A percentile compares a stretch with the other conserved stretches of the same genome.
Conservation (phyloP, 2,329 filamentous ascomycete genomes). For the Monosporascus sp. region DNA sequence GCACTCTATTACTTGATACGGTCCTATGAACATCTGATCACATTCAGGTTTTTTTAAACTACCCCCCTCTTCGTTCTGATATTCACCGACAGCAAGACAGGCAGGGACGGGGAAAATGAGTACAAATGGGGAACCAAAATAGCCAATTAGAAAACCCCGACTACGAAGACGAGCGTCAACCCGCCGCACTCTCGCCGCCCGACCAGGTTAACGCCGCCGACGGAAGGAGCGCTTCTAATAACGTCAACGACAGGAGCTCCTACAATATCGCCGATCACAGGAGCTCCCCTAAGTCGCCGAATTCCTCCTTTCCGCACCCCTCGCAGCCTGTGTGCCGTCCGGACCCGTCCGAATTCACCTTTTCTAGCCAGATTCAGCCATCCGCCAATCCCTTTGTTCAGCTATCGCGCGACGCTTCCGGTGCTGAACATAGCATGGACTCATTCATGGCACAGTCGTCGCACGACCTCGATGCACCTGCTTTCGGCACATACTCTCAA, state of each 20-base stretch:
- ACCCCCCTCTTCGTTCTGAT: too few relatives aligned
- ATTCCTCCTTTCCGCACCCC: too few relatives aligned
- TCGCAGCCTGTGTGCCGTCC: not conserved
- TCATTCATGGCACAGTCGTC: conserved; percentile 1
- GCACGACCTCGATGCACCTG: not conserved
- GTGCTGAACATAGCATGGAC: not conserved
- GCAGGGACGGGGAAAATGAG: not conserved
- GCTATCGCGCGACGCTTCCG: not conserved
- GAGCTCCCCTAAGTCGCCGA: too few relatives aligned
- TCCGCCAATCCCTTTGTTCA: not conserved
- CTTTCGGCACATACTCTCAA: not conserved
- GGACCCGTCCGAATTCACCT: not conserved
- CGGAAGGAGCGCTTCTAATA: not conserved
- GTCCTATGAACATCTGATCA: too few relatives aligned
- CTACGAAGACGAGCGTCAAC: not conserved
- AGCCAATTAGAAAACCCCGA: not conserved
- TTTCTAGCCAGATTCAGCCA: not conserved
- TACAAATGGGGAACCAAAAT: not conserved
- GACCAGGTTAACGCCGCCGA: not conserved
- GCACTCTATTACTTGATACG: too few relatives aligned
- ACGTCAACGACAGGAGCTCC: not conserved
- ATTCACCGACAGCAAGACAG: too few relatives aligned
- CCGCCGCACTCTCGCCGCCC: not conserved
- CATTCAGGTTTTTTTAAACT: too few relatives aligned
- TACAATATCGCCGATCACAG: too few relatives aligned